Evolutionary conservation across 306 rosid species (phyloP), one percentile per base, ranked within the genome.

Genomic region (Vigna hirtella): DNA sequence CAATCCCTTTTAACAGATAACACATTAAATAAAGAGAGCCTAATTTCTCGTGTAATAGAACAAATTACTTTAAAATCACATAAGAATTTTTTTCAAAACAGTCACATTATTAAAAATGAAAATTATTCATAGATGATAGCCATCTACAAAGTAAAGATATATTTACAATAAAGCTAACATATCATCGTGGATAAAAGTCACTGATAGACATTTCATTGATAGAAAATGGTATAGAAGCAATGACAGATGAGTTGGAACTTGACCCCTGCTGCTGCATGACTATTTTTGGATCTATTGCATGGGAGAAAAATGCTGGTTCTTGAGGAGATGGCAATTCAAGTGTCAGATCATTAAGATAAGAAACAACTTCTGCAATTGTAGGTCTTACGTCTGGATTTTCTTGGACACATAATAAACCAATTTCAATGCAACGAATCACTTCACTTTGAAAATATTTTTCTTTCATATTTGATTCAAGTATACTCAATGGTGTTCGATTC

Each of bases 121-220:
- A 28, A 28, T 28, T 28, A 36, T 6, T 36, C 6, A 36, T 36
- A 36, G 40, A 36, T 36, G 8, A 36, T 36, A 6, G 7, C 1
- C 40, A 36, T 36, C 40, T 32, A 36, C 2, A 5, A 36, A 36
- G 40, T 36, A 36, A 36, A 6, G 1, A 36, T 6, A 36, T 36
- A 36, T 1, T 6, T 36, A 36, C 1, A 36, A 36, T 36, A 36
- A 6, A 36, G 6, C 8, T 36, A 6, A 36, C 42, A 6, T 34
- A 34, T 36, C 7, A 36, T 6, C 62, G 51, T 18, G 73, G 77
- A 70, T 69, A 43, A 30, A 42, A 28, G 9, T 34, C 53, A 50
- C 53, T 76, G 11, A 26, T 64, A 11, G 70, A 28, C 79, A 82
- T 45, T 10, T 71, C 57, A 66, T 70, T 82, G 0, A 76, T 13